Evolutionary conservation across 2,329 filamentous ascomycete genomes (phyloP).

Genomic region (Sporothrix brasiliensis): DNA sequence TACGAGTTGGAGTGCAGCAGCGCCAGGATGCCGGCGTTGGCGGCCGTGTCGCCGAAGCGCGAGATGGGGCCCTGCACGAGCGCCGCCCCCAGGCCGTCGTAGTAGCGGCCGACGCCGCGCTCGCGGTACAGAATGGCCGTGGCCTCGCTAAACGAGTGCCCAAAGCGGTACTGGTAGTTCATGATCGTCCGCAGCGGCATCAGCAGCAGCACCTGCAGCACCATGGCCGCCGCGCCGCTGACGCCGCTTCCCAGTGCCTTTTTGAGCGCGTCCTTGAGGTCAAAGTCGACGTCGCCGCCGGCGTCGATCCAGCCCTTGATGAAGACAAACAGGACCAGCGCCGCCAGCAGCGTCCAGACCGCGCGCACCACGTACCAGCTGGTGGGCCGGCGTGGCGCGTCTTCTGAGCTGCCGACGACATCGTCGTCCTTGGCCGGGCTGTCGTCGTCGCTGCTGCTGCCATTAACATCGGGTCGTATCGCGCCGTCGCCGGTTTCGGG

Average conservation of each 20-base stretch:
- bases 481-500: neutral
- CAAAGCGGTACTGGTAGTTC: slow-evolving; percentile 56
- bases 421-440: slow-evolving; percentile 8
- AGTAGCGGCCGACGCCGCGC: slow-evolving; percentile 50
- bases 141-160: slow-evolving; percentile 47
- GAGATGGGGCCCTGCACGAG: slow-evolving; percentile 52
- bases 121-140: slow-evolving; percentile 48
- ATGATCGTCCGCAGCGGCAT: slow-evolving; percentile 56
- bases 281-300: slow-evolving; percentile 49
- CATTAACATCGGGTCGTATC: neutral
- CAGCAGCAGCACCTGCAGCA: slow-evolving; percentile 51
- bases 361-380: slow-evolving; percentile 42
- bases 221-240: slow-evolving; percentile 54
- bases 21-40: slow-evolving; percentile 54
- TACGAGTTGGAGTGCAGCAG: slow-evolving; percentile 53
- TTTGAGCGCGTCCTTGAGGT: slow-evolving; percentile 50
- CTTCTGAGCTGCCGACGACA: neutral
- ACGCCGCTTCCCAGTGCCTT: slow-evolving; percentile 51
- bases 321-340: slow-evolving; percentile 45
- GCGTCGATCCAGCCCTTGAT: slow-evolving; percentile 53
- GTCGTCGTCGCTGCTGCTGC: no score
- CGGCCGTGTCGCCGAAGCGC: slow-evolving; percentile 53
- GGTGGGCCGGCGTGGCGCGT: neutral
- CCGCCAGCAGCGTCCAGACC: slow-evolving; percentile 44
- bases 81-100: slow-evolving; percentile 51